These are phyloP conservation scores for Trichoderma guizhouense DNA, from an alignment of 2,329 filamentous ascomycete species.

Conservation along the genomic window DNA sequence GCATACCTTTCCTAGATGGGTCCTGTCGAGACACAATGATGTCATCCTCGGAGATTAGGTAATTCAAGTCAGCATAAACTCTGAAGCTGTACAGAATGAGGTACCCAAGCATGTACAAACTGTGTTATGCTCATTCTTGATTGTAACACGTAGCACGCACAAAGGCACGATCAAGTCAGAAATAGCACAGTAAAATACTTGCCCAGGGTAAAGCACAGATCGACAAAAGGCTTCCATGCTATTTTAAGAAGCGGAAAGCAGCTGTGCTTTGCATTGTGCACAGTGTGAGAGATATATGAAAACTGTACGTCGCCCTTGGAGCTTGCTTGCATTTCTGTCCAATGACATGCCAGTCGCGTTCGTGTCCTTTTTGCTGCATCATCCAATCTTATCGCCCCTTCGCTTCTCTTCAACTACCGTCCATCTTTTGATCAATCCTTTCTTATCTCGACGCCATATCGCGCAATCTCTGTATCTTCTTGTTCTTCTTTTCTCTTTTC, in stretches of 20 bases:
- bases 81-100: neutral
- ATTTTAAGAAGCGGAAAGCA: neutral
- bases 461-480: neutral
- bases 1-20: neutral
- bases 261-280: neutral
- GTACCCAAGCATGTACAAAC: neutral
- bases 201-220: neutral
- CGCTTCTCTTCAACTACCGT: neutral
- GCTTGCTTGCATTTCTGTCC: slow-evolving; percentile 8
- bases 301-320: slow-evolving; percentile 5
- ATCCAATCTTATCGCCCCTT: slow-evolving; percentile 15
- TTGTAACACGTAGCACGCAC: neutral
- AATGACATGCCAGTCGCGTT: slow-evolving; percentile 25
- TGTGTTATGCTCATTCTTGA: neutral
- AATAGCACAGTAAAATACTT: neutral
- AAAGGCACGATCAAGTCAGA: neutral
- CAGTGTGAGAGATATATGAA: no score
- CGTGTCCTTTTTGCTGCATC: slow-evolving; percentile 25
- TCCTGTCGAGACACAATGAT: neutral
- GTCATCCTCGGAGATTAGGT: neutral
- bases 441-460: neutral
- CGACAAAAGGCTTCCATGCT: neutral
- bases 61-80: neutral
- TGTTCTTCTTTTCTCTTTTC: neutral
- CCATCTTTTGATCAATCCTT: neutral